Evolutionary conservation across 169 alveolate genomes (phyloP).

Genomic region (Perkinsus marinus): DNA sequence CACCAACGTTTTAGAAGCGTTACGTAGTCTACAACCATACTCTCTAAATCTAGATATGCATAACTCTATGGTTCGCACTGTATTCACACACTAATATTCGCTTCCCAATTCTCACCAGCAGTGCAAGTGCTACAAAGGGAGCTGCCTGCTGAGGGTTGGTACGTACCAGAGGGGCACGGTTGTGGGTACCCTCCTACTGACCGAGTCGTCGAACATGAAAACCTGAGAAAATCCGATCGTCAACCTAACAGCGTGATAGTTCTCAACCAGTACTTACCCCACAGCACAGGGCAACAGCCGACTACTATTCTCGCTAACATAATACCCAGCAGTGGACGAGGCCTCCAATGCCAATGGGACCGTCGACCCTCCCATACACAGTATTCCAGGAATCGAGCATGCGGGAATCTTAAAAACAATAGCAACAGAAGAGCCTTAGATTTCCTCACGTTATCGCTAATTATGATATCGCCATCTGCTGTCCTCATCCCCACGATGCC

Average conservation of each 20-base stretch:
- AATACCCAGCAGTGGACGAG: neutral
- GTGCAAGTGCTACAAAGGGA: neutral
- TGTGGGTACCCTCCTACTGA: neutral
- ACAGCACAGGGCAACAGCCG: neutral
- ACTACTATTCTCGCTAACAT: neutral
- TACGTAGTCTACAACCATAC: no score
- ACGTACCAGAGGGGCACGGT: slow-evolving; percentile 2
- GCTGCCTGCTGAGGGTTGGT: neutral
- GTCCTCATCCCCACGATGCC: neutral
- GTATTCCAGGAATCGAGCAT: slow-evolving; percentile 1
- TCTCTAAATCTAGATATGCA: no score
- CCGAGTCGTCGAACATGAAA: neutral
- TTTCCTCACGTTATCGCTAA: neutral
- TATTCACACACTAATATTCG: no score
- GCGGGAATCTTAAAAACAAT: neutral
- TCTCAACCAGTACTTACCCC: neutral
- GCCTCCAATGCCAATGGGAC: slow-evolving; percentile 1
- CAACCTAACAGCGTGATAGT: no score
- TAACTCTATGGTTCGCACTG: no score
- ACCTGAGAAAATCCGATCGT: neutral
- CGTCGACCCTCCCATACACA: neutral
- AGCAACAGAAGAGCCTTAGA: neutral
- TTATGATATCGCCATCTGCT: neutral
- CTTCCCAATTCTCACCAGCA: neutral
- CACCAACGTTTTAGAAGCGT: no score